Evolutionary conservation across 352 stramenopile genomes (phyloP).

Genomic region (Globisporangium viniferum): DNA sequence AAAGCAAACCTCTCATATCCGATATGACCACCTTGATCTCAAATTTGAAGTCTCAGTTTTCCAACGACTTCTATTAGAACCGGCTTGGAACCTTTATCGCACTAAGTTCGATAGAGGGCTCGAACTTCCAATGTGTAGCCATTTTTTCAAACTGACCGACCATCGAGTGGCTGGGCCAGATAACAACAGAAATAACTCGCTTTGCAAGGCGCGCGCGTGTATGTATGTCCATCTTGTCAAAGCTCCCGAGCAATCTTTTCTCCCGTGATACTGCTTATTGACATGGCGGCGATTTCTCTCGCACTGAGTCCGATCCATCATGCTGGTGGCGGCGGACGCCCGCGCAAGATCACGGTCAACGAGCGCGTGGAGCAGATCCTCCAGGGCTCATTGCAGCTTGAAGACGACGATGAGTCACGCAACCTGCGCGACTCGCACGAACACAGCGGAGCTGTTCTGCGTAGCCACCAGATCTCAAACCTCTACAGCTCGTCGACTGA

Average conservation of each 20-base stretch:
- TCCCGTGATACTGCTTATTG: background rate
- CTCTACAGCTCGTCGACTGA: constrained; percentile 47
- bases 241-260: background rate
- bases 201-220: background rate
- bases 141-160: no score
- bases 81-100: no score
- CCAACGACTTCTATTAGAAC: no score
- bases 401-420: constrained; percentile 33
- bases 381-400: constrained; percentile 33
- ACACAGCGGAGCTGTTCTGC: constrained; percentile 28
- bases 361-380: constrained; percentile 62
- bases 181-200: background rate
- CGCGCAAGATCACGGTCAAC: constrained; percentile 69
- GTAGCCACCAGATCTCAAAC: constrained; percentile 40
- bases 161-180: constrained; percentile 1
- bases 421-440: constrained; percentile 24
- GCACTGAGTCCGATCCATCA: constrained; percentile 14
- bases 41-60: no score
- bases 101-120: no score
- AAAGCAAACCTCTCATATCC: no score
- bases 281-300: constrained; percentile 5
- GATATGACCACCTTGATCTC: no score
- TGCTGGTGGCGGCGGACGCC: background rate
- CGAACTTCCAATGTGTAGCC: no score
- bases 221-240: background rate